Evolutionary conservation across 768 basidiomycete species (phyloP), one percentile per base, ranked within the genome.

Genomic region (Serpula lacrymans): DNA sequence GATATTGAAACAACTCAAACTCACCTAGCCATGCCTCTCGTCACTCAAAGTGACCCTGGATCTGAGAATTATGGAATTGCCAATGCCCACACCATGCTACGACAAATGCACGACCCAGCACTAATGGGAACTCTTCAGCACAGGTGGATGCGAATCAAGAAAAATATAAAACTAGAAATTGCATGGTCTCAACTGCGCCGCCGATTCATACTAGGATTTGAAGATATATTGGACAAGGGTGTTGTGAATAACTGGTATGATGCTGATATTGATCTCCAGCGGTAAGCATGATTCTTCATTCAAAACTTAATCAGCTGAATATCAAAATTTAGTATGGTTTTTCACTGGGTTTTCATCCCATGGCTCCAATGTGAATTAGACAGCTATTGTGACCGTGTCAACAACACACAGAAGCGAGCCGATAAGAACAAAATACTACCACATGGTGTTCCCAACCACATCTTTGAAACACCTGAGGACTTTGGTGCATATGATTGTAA

Each of bases 21-120:
- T n/a, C n/a, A 29, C 20, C 37, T 22, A 69, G 67, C 34, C 20
- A 52, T 74, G 6, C 67, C 71, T 4, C 41, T 73, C 0, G 39
- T 68, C 0, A 71, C 70, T 0, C 71, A 71, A 42, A 72, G 69
- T 39, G 71, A 75, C 47, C 63, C 53, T 1, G 72, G 72, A 0
- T 34, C 52, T 0, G 70, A 74, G 39, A 77, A 76, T 40, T 60
- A 62, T 44, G 59, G 65, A 0, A 56, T 74, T 20, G 75, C 73
- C 1, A 76, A 77, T 50, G 53, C 51, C 0, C 70, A 75, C 0
- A 72, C 74, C 0, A 23, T 49, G 0, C 47, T 70, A 0, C 61
- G 67, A 0, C 74, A 75, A 5, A 29, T 26, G 0, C 59, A 67
- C 6, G 73, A 78, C 42, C 66, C 71, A 0, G 24, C 41, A 0